Percentiles rank a stretch among this genome's conserved stretches.
Conservation (phyloP, 1,139 yeast genomes). For the Suhomyces maxii region DNA sequence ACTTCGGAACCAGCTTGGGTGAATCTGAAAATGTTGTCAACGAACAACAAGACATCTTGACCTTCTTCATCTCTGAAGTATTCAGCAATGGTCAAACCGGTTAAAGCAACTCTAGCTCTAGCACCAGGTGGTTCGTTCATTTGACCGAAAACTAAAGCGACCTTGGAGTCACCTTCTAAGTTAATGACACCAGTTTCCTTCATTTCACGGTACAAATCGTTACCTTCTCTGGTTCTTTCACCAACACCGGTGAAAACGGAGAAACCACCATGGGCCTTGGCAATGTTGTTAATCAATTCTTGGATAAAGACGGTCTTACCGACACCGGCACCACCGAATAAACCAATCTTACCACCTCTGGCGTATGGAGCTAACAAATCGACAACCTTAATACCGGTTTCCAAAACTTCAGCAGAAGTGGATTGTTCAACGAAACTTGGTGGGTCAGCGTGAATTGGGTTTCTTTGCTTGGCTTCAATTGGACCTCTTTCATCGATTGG, state of each 20-base stretch:
- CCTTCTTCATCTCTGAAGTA: conserved; percentile 99
- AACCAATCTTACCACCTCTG: conserved; percentile 99
- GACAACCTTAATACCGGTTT: conserved; percentile 99
- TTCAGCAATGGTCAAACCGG: conserved; percentile 99
- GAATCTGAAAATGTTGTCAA: conserved; percentile 99
- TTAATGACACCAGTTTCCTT: conserved; percentile 99
- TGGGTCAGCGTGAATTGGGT: conserved; percentile 98
- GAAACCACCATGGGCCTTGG: conserved; percentile 99
- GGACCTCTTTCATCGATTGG: conserved; percentile 99
- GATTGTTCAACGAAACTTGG: conserved; percentile 96
- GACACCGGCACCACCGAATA: conserved; percentile 99
- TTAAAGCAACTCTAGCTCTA: conserved; percentile 99
- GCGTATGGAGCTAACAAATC: conserved; percentile 99
- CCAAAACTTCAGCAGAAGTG: conserved; percentile 95
- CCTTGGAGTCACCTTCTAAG: conserved; percentile 99
- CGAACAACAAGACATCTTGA: conserved; percentile 99
- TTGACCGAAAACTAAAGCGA: conserved; percentile 99
- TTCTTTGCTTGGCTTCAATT: conserved; percentile 84
- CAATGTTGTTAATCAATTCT: conserved; percentile 99
- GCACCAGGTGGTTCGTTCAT: conserved; percentile 99
- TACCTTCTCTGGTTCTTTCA: conserved; percentile 99
- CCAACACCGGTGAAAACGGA: conserved; percentile 99
- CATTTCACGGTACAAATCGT: conserved; percentile 99
- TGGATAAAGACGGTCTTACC: conserved; percentile 99
- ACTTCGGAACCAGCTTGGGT: conserved; percentile 99